Evolutionary conservation across 2,329 filamentous ascomycete species (phyloP).

Genomic region (Arthrobotrys musiformis): DNA sequence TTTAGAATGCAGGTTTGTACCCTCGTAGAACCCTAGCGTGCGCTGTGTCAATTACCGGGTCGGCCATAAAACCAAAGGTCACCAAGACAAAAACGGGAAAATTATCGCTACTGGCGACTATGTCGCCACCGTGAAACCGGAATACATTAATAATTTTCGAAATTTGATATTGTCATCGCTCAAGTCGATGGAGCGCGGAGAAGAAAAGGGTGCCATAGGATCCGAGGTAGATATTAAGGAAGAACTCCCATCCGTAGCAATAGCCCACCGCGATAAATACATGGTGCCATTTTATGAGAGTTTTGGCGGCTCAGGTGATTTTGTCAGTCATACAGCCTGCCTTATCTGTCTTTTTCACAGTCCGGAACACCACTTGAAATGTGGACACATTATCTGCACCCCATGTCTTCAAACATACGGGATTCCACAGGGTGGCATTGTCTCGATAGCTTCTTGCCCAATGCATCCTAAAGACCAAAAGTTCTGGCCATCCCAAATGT

Average conservation of each 20-base stretch:
- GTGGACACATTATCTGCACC: slow-evolving; percentile 33
- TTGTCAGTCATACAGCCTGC: slow-evolving; percentile 57
- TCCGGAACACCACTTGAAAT: slow-evolving; percentile 57
- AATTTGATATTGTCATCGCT: not conserved
- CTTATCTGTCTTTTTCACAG: slow-evolving; percentile 59
- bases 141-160: not conserved
- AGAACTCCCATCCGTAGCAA: slow-evolving; percentile 61
- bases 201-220: not conserved
- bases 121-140: not conserved
- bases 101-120: slow-evolving; percentile 63
- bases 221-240: not conserved
- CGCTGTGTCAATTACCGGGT: slow-evolving; percentile 63
- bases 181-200: not conserved
- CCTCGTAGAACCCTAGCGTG: slow-evolving; percentile 52
- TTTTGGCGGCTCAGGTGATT: slow-evolving; percentile 57
- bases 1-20: slow-evolving; percentile 65
- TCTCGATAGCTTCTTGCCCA: not conserved
- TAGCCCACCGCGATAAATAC: slow-evolving; percentile 60
- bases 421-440: not conserved
- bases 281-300: slow-evolving; percentile 60
- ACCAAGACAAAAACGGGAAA: slow-evolving; percentile 64
- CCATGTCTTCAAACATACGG: slow-evolving; percentile 29
- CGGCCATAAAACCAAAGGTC: slow-evolving; percentile 63
- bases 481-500: slow-evolving; percentile 50
- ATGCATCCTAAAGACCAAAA: not conserved